phyloP scores from a whole-genome alignment of 139 green algal genomes.

The Micractinium conductrix region DNA sequence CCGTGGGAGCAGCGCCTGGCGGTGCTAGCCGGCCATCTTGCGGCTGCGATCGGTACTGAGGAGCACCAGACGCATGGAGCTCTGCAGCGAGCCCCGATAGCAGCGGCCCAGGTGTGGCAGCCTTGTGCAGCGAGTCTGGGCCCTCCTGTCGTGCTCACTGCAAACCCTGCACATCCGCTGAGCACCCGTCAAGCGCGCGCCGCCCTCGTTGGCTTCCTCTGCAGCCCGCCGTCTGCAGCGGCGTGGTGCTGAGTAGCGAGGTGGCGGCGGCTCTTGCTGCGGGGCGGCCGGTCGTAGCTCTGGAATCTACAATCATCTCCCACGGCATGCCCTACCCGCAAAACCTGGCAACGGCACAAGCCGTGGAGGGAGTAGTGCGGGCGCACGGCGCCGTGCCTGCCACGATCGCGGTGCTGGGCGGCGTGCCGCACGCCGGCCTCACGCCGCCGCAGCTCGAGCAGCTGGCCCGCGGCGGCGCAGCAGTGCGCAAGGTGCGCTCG shows the following conservation, averaged over 20 bases:
- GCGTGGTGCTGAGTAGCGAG: slow-evolving; percentile 51
- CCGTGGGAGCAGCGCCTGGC: not conserved
- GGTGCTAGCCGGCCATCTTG: not conserved
- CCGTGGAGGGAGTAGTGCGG: slow-evolving; percentile 84
- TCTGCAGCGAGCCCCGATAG: not conserved
- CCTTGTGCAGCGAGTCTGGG: not conserved
- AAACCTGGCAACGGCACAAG: slow-evolving; percentile 85
- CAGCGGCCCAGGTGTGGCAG: not conserved
- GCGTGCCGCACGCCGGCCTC: slow-evolving; percentile 72
- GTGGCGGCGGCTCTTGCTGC: slow-evolving; percentile 74
- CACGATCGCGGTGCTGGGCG: slow-evolving; percentile 93
- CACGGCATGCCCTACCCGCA: slow-evolving; percentile 98
- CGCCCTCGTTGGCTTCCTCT: not conserved
- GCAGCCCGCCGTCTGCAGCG: not conserved
- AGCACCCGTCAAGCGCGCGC: no score
- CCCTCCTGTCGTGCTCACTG: not conserved
- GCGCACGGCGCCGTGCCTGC: slow-evolving; percentile 80
- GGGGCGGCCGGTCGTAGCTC: slow-evolving; percentile 83
- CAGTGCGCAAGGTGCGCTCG: slow-evolving; percentile 82
- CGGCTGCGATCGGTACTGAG: not conserved
- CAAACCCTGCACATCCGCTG: not conserved
- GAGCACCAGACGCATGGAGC: not conserved
- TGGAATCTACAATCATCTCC: slow-evolving; percentile 97
- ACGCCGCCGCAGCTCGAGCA: slow-evolving; percentile 53
- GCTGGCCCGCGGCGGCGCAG: slow-evolving; percentile 48